These are phyloP conservation scores for Rhizopogon rudus DNA, from an alignment of 768 basidiomycete species.

Conservation along the genomic window DNA sequence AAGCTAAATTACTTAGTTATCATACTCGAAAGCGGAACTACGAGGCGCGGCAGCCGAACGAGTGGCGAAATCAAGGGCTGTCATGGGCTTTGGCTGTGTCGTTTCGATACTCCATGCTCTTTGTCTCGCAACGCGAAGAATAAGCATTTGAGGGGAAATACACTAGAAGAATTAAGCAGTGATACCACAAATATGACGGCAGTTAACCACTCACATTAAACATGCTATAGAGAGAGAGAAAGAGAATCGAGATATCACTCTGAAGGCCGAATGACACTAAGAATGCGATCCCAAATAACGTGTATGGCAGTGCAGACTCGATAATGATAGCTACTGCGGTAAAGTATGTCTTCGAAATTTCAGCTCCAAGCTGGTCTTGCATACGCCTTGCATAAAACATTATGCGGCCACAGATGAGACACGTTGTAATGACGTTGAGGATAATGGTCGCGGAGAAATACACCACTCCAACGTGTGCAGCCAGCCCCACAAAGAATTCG, in stretches of 20 bases:
- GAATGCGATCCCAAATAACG: slow-evolving; percentile 9
- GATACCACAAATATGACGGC: neutral
- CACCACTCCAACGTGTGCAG: slow-evolving; percentile 7
- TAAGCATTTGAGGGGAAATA: slow-evolving; percentile 12
- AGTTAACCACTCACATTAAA: slow-evolving; percentile 4
- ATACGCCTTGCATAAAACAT: slow-evolving; percentile 4
- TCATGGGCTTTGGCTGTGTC: neutral
- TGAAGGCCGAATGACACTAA: slow-evolving; percentile 6
- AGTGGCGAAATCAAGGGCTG: neutral
- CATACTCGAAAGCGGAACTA: neutral
- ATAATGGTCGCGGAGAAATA: slow-evolving; percentile 8
- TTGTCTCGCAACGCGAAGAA: slow-evolving; percentile 9
- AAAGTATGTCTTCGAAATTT: slow-evolving; percentile 3
- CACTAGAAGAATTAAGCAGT: slow-evolving; percentile 5
- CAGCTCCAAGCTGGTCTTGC: neutral
- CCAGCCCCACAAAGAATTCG: slow-evolving; percentile 8
- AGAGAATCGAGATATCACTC: slow-evolving; percentile 7
- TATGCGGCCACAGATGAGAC: slow-evolving; percentile 11
- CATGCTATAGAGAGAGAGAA: slow-evolving; percentile 12
- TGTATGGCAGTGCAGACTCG: slow-evolving; percentile 13
- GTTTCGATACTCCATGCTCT: slow-evolving; percentile 4
- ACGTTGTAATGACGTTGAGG: slow-evolving; percentile 7
- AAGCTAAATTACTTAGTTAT: neutral
- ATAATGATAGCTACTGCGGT: slow-evolving; percentile 1
- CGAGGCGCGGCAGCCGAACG: neutral